Evolutionary conservation across 257 asterid genomes (phyloP), one percentile per base, ranked within the genome.

Genomic region (Gentiana dahurica): DNA sequence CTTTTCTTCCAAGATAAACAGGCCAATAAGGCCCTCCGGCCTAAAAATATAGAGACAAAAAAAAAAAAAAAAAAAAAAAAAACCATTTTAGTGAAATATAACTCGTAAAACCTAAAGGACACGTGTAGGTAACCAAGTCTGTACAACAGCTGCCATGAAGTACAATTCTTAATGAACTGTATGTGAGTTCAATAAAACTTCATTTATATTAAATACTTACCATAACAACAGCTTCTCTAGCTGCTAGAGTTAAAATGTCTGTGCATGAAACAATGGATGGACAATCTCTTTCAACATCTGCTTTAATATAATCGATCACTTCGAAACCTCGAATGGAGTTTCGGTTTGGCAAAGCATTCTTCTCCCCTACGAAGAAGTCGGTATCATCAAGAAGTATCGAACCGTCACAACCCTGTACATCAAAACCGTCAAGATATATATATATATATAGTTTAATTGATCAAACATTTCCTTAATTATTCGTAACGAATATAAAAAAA

Each of bases 331-430:
- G 53, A 6, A 4, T 71, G 8, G 96, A 88, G 24, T 81, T 82
- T 11, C 75, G 82, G 34, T 88, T 88, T 0, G 95, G 95, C 12
- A 49, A 36, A 54, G 93, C 87, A 49, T 72, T 80, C 64, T 87
- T 84, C 73, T 84, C 93, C 11, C 94, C 92, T 57, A 75, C 84
- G 71, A 80, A 73, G 49, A 68, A 71, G 1, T 60, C 34, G 0
- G 85, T 80, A 67, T 87, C 94, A 56, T 87, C 92, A 32, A 87
- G 80, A 51, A 87, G 87, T 49, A 87, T 65, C 0, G 96, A 87
- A 41, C 79, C 96, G 68, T 84, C 94, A 73, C 95, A 84, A 49
- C 92, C 94, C 96, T 86, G 55, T 34, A 34, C 34, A 57, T 7
- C 12, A 13, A 36, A 37, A 24, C 24, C 24, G 24, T 24, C 24